Conservation (phyloP, 768 basidiomycete species). For the Lactarius pseudohatsudake region DNA sequence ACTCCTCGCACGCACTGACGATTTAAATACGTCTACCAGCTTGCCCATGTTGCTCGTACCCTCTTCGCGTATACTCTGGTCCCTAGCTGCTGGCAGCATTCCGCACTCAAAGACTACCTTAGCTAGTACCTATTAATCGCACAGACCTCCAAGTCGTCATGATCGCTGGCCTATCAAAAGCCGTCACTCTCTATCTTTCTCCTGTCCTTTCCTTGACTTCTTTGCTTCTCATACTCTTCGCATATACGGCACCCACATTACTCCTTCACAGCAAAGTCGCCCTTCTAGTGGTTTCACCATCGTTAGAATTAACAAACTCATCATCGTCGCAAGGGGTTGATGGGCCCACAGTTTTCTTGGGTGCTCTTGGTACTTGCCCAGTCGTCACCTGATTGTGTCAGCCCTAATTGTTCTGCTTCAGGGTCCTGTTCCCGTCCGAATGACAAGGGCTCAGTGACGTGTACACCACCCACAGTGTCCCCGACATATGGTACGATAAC, state of each 20-base stretch:
- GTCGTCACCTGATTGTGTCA: neutral
- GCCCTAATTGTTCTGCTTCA: constrained; percentile 33
- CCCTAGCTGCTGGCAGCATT: constrained; percentile 27
- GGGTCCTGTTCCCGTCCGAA: constrained; percentile 65
- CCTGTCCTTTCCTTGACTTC: constrained; percentile 66
- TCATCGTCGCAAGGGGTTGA: constrained; percentile 42
- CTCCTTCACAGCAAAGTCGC: constrained; percentile 62
- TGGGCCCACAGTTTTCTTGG: constrained; percentile 68
- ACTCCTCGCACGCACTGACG: neutral
- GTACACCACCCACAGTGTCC: constrained; percentile 53
- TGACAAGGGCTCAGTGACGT: constrained; percentile 51
- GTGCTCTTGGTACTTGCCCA: constrained; percentile 51
- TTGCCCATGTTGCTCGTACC: neutral
- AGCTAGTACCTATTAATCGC: constrained; percentile 25
- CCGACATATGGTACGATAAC: constrained; percentile 59
- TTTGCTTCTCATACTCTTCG: constrained; percentile 55
- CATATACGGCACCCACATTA: constrained; percentile 64
- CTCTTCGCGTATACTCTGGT: too few species aligned
- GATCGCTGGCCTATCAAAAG: constrained; percentile 71
- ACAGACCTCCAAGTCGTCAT: constrained; percentile 42
- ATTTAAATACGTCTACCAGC: constrained; percentile 10
- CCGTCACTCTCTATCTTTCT: constrained; percentile 58
- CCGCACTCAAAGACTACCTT: constrained; percentile 24
- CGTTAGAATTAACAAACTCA: constrained; percentile 42
- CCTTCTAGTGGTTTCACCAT: constrained; percentile 63